Percentiles rank a stretch among this genome's conserved stretches.
Conservation (phyloP, 2,329 filamentous ascomycete species). For the Pezicula rhizophila region DNA sequence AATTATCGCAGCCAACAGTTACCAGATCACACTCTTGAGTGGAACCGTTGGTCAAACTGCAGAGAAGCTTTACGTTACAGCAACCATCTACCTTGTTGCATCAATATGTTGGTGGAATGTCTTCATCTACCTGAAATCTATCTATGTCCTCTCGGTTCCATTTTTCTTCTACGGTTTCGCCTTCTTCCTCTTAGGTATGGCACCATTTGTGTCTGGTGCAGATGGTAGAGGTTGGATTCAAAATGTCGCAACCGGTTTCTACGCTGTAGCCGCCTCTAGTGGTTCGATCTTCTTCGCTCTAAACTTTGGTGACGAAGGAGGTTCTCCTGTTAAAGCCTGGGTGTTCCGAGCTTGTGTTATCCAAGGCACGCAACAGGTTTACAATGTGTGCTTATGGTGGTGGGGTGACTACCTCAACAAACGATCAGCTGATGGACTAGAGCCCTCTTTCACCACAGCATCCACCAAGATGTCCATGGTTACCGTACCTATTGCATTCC, state of each 20-base stretch:
- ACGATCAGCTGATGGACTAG: conserved; percentile 34
- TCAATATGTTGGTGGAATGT: conserved; percentile 58
- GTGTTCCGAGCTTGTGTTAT: conserved; percentile 60
- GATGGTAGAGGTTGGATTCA: conserved; percentile 46
- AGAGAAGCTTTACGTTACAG: conserved; percentile 53
- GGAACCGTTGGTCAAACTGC: conserved; percentile 56
- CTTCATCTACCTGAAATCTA: conserved; percentile 51
- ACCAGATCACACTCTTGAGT: conserved; percentile 60
- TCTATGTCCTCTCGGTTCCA: conserved; percentile 51
- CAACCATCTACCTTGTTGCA: conserved; percentile 50
- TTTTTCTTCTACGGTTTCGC: conserved; percentile 58
- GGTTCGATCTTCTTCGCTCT: conserved; percentile 61
- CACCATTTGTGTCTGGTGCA: conserved; percentile 40
- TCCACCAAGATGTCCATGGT: conserved; percentile 33
- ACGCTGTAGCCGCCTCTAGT: conserved; percentile 55
- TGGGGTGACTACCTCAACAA: conserved; percentile 55
- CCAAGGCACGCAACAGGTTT: conserved; percentile 61
- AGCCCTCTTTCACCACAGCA: conserved; percentile 9
- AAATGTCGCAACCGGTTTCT: conserved; percentile 54
- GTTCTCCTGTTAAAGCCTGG: conserved; percentile 57
- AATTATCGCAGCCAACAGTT: conserved; percentile 59
- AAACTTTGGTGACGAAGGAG: conserved; percentile 61
- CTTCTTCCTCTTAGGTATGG: conserved; percentile 57
- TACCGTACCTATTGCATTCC: conserved; percentile 48
- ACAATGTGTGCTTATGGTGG: conserved; percentile 59